Evolutionary conservation across 2,329 filamentous ascomycete genomes (phyloP).

Genomic region (Aspergillus ruber): DNA sequence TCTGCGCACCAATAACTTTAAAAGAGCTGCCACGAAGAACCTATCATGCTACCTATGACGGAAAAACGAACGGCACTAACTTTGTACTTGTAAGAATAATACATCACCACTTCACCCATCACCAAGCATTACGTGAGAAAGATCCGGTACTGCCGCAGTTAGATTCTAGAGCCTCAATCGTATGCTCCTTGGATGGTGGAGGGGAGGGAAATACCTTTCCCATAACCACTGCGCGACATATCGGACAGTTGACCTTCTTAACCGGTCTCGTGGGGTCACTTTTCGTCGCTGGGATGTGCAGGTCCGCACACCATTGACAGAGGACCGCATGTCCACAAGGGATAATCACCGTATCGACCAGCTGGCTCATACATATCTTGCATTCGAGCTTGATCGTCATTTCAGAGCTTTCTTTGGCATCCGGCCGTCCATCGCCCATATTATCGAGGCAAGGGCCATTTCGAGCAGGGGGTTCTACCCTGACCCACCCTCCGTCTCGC

Average conservation of each 20-base stretch:
- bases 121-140: slow-evolving; percentile 1
- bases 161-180: background rate
- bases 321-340: slow-evolving; percentile 52
- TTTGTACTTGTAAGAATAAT: background rate
- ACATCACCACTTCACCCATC: too few relatives aligned
- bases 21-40: too few relatives aligned
- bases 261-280: slow-evolving; percentile 23
- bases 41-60: too few relatives aligned
- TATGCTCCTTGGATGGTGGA: background rate
- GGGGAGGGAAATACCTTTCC: slow-evolving; percentile 17
- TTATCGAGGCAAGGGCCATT: slow-evolving; percentile 36
- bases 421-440: slow-evolving; percentile 40
- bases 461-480: slow-evolving; percentile 5
- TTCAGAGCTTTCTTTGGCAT: slow-evolving; percentile 43
- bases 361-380: slow-evolving; percentile 48
- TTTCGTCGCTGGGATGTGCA: slow-evolving; percentile 41
- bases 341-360: slow-evolving; percentile 46
- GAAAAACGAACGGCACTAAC: background rate
- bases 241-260: slow-evolving; percentile 17
- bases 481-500: too few relatives aligned
- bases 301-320: slow-evolving; percentile 51
- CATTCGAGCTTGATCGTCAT: slow-evolving; percentile 48
- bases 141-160: slow-evolving; percentile 4
- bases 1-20: too few relatives aligned
- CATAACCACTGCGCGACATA: slow-evolving; percentile 22